phyloP scores from a whole-genome alignment of 768 basidiomycete species.

The Holtermannia corniformis region DNA sequence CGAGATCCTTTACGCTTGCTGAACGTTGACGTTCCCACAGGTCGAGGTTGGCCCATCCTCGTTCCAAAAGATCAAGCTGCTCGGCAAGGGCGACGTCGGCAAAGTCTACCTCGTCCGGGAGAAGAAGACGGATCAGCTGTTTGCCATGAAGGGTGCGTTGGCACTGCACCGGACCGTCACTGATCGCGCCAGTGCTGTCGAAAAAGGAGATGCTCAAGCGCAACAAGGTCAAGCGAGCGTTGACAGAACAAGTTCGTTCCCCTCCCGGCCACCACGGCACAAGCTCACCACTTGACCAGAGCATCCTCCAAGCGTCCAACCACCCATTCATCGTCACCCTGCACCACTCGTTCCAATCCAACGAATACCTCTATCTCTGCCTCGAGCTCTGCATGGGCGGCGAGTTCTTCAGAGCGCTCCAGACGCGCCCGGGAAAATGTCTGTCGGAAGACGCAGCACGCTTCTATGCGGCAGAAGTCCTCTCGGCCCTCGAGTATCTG shows the following conservation, averaged over 20 bases:
- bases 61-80: constrained; percentile 92
- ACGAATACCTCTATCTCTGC: constrained; percentile 85
- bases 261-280: not conserved
- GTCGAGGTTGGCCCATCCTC: constrained; percentile 90
- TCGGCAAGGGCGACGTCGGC: constrained; percentile 98
- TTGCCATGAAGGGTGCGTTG: constrained; percentile 99
- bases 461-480: constrained; percentile 98
- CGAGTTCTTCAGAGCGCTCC: constrained; percentile 96
- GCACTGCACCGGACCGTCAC: constrained; percentile 2
- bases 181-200: constrained; percentile 60
- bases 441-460: constrained; percentile 87
- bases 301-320: constrained; percentile 95
- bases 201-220: constrained; percentile 99
- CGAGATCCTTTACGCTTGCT: not conserved
- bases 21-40: constrained; percentile 41
- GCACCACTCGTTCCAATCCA: constrained; percentile 97
- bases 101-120: constrained; percentile 96
- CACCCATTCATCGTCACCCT: constrained; percentile 99
- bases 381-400: constrained; percentile 92
- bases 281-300: constrained; percentile 41
- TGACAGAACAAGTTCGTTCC: constrained; percentile 71
- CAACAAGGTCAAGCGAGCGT: constrained; percentile 96
- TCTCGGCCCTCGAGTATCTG: constrained; percentile 92
- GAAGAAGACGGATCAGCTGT: constrained; percentile 93
- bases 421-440: constrained; percentile 93